phyloP scores from a whole-genome alignment of 768 basidiomycete species.

The Hypholoma fasciculare region DNA sequence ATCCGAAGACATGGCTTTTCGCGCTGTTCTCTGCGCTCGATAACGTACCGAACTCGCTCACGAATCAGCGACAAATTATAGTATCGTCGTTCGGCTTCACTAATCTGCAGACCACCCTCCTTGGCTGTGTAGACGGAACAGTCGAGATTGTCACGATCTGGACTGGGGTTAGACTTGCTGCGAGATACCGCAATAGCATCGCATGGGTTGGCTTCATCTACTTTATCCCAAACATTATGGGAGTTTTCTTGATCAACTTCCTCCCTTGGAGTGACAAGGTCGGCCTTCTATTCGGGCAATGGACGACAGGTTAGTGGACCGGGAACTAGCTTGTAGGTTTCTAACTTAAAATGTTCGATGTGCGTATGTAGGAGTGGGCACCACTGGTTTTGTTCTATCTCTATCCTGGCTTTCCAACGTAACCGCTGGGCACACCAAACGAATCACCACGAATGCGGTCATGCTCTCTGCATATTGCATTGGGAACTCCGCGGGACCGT shows the following conservation, averaged over 20 bases:
- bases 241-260: slow-evolving; percentile 60
- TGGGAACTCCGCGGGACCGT: slow-evolving; percentile 69
- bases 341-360: neutral
- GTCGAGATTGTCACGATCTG: slow-evolving; percentile 72
- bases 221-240: slow-evolving; percentile 65
- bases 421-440: slow-evolving; percentile 74
- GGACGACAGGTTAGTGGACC: slow-evolving; percentile 44
- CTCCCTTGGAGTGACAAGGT: slow-evolving; percentile 67
- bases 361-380: slow-evolving; percentile 38
- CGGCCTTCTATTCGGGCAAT: slow-evolving; percentile 60
- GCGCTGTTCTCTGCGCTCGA: slow-evolving; percentile 62
- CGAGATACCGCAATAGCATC: slow-evolving; percentile 55
- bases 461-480: slow-evolving; percentile 69
- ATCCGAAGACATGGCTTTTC: slow-evolving; percentile 79
- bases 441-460: slow-evolving; percentile 70
- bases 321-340: neutral
- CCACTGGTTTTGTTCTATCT: slow-evolving; percentile 59
- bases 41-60: slow-evolving; percentile 65
- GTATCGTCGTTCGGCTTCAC: slow-evolving; percentile 67
- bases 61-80: slow-evolving; percentile 67
- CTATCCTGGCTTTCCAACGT: slow-evolving; percentile 66
- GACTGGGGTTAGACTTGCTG: slow-evolving; percentile 58
- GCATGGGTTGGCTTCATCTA: slow-evolving; percentile 66
- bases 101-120: slow-evolving; percentile 63
- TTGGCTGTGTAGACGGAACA: slow-evolving; percentile 64